A percentile compares a stretch with the other conserved stretches of the same genome.
Evolutionary conservation across 306 rosid genomes (phyloP).

Genomic region (Sphenostylis stenocarpa): DNA sequence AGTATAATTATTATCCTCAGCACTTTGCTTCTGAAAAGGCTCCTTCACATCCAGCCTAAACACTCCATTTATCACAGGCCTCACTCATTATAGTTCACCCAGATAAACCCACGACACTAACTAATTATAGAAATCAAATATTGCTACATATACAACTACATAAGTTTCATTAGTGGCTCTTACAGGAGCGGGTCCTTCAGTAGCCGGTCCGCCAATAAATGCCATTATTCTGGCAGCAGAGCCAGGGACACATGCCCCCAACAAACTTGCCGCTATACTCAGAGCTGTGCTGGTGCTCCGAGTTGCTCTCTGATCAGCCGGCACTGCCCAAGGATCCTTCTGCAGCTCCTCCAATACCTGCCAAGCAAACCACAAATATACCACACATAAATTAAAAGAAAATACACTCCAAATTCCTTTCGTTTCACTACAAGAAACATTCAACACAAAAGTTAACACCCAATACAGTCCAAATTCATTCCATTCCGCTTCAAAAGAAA

Average conservation of each 20-base stretch:
- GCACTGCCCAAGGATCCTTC: conserved; percentile 93
- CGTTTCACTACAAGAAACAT: not conserved
- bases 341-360: conserved; percentile 94
- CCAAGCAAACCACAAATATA: conserved; percentile 7
- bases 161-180: conserved; percentile 39
- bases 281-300: conserved; percentile 92
- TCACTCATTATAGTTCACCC: not conserved
- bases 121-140: not conserved
- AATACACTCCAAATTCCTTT: not conserved
- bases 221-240: conserved; percentile 94
- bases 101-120: not conserved
- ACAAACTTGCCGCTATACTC: conserved; percentile 81
- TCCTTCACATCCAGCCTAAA: not conserved
- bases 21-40: not conserved
- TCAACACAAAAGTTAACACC: not conserved
- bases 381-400: not conserved
- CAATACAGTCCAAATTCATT: not conserved
- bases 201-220: conserved; percentile 90
- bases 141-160: not conserved
- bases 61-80: not conserved
- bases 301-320: conserved; percentile 74
- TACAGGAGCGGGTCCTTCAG: conserved; percentile 95
- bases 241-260: conserved; percentile 97
- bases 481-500: not conserved
- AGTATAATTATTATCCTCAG: not conserved